phyloP scores from a whole-genome alignment of 2,329 filamentous ascomycete species.

The Trichoderma aggressivum region DNA sequence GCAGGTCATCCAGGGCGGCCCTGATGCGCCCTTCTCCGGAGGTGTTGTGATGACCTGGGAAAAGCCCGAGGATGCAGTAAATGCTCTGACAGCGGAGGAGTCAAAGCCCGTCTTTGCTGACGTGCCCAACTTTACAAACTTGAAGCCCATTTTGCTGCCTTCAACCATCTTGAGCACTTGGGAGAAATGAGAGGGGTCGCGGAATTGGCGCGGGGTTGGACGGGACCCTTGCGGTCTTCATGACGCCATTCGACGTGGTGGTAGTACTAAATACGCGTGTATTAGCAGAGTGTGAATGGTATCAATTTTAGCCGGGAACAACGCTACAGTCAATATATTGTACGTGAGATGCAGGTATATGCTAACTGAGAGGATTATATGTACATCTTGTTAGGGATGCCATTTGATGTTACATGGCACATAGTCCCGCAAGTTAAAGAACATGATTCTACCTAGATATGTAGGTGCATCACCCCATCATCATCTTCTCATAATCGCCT shows the following conservation, averaged over 20 bases:
- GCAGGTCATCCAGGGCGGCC: background rate
- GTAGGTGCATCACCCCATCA: background rate
- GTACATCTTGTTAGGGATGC: background rate
- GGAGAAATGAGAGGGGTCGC: constrained; percentile 2
- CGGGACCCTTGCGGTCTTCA: background rate
- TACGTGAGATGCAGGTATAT: background rate
- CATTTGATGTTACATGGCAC: background rate
- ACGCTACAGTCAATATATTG: background rate
- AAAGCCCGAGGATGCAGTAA: background rate
- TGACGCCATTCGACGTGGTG: background rate
- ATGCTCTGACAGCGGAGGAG: background rate
- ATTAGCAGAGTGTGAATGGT: background rate
- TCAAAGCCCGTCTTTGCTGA: background rate
- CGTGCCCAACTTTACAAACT: constrained; percentile 6
- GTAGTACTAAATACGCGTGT: background rate
- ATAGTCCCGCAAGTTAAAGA: background rate
- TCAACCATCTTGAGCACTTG: background rate
- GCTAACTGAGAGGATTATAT: background rate
- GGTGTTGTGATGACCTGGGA: background rate
- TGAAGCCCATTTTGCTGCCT: background rate
- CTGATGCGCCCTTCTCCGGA: background rate
- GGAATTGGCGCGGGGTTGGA: background rate
- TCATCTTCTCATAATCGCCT: background rate
- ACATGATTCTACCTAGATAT: background rate
- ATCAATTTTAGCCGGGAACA: background rate